Evolutionary conservation across 2,329 filamentous ascomycete species (phyloP), one percentile per base, ranked within the genome.

Genomic region (Cladosporium sp.): DNA sequence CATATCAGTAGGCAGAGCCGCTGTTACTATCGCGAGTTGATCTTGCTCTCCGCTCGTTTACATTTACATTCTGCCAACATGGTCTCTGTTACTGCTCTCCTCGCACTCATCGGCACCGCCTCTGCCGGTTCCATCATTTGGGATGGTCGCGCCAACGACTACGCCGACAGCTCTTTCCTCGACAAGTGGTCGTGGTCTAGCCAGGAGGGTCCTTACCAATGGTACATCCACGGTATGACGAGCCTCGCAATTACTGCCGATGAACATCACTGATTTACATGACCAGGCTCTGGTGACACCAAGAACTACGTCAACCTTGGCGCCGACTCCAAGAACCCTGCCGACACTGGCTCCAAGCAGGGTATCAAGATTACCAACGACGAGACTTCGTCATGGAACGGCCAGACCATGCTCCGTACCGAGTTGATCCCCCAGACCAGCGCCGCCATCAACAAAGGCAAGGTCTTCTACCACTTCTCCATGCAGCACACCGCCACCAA

Each of bases 381-480:
- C 71, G 75, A 77, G 71, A 88, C 85, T 0, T 83, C 89, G 1
- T 90, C 86, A 76, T 92, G 89, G 89, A 88, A 91, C 77, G 87
- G 86, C 26, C 88, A 91, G 74, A 85, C 77, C 57, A 91, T 91
- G 89, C 86, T 88, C 75, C 84, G 89, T 61, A 91, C 88, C 0
- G 90, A 92, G 78, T 80, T 92, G 67, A 92, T 92, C 69, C 89
- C 89, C 10, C 87, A 91, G 78, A 91, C 88, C 0, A 84, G 77
- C 1, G 86, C 86, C 0, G 82, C 87, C 66, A 89, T 91, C 76
- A 88, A 86, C 70, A 72, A 78, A n/a, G 89, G 89, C 52, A 88
- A 85, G 59, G 84, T 91, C 37, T 90, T 83, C 79, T 92, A 91
- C 77, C 89, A 92, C 77, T 91, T 91, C 78, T 88, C 84, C 67